These are phyloP conservation scores for Excoecaria cochinchinensis DNA, from an alignment of 345 rosid species.

Conservation along the genomic window DNA sequence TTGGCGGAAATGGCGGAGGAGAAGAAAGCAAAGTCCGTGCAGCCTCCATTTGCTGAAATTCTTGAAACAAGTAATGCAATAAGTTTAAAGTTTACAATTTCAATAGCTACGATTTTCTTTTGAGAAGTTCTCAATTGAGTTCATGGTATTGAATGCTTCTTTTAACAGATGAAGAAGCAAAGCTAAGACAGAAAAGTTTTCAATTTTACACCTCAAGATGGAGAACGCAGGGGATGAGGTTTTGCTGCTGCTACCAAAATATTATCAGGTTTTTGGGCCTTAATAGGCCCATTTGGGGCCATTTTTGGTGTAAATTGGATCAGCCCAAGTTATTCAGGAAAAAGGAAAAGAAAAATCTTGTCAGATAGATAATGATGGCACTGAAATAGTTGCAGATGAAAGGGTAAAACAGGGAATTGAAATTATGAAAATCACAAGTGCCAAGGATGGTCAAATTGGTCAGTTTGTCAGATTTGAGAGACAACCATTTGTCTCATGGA, in stretches of 20 bases:
- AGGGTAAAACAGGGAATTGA: not conserved
- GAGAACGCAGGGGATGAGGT: slow-evolving; percentile 25
- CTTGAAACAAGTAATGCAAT: not conserved
- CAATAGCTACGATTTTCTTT: not conserved
- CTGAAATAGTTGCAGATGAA: not conserved
- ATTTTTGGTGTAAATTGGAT: too few relatives aligned
- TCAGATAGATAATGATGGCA: not conserved
- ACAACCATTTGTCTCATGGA: not conserved
- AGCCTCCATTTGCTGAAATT: slow-evolving; percentile 55
- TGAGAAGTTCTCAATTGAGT: not conserved
- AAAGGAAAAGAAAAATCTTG: not conserved
- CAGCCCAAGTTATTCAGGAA: too few relatives aligned
- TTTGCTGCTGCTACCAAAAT: not conserved
- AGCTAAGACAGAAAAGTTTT: not conserved
- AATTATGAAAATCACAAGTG: not conserved
- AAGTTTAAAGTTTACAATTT: not conserved
- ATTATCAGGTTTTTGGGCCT: not conserved
- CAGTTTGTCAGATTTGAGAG: not conserved
- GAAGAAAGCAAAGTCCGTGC: slow-evolving; percentile 61
- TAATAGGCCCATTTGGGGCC: not conserved
- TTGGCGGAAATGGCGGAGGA: slow-evolving; percentile 54
- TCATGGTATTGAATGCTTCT: not conserved
- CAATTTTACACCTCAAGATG: slow-evolving; percentile 26
- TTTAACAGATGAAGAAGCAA: not conserved
- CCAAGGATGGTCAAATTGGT: not conserved